A percentile compares a stretch with the other conserved stretches of the same genome.
Conservation (phyloP, 139 green algal species). For the Desmodesmus armatus region DNA sequence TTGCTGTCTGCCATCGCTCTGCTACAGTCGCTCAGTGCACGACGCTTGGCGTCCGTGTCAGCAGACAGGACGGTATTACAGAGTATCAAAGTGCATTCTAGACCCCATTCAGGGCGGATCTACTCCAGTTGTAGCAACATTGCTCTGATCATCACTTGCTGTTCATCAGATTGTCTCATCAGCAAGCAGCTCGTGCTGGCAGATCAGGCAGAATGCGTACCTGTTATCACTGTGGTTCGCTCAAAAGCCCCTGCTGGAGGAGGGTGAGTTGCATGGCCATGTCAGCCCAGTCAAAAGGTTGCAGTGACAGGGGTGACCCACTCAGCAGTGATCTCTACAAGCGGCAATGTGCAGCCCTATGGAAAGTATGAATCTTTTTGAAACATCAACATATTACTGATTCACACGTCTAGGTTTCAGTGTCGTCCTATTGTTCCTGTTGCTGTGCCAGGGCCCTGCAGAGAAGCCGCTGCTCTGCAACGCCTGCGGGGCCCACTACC, state of each 20-base stretch:
- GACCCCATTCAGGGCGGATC: too few relatives aligned
- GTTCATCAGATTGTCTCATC: background rate
- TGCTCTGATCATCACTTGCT: background rate
- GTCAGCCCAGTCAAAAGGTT: background rate
- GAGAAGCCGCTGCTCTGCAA: conserved; percentile 58
- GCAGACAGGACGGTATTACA: too few relatives aligned
- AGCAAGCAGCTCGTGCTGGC: background rate
- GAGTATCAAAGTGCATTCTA: too few relatives aligned
- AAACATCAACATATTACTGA: background rate
- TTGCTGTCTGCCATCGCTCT: too few relatives aligned
- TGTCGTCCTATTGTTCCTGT: background rate
- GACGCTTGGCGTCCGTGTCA: background rate
- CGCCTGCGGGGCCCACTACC: conserved; percentile 52
- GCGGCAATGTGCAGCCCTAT: too few relatives aligned
- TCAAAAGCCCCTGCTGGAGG: background rate
- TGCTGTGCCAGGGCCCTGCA: conserved; percentile 35
- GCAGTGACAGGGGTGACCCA: background rate
- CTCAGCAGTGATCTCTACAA: too few relatives aligned
- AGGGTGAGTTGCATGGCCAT: background rate
- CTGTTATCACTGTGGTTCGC: background rate
- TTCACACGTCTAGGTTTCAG: background rate
- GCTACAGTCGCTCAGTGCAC: too few relatives aligned
- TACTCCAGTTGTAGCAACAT: too few relatives aligned
- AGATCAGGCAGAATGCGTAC: background rate
- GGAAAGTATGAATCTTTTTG: background rate